Base-by-base conservation (phyloP, 1,139 yeast genomes). In the Debaryomyces udenii region DNA sequence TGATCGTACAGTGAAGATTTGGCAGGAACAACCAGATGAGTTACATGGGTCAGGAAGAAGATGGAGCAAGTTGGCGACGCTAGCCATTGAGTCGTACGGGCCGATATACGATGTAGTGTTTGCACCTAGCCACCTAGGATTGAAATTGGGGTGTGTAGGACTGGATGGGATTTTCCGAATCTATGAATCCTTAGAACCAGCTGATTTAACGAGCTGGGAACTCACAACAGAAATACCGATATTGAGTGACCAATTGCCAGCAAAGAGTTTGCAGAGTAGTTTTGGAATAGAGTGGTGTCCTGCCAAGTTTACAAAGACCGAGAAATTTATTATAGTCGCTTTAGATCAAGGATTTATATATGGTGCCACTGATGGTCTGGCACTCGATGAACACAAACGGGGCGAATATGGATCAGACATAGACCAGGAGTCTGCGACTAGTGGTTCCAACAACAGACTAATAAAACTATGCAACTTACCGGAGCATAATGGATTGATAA, bases 261-360 rank as follows among this genome's bases (percentile, higher is more conserved):
- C 93, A 1, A 80, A 85, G 35, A 88, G 87, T 52, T 67, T 89
- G 44, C 98, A 91, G 61, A 83, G 94, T 44, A 88, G 90, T 54
- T 93, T 91, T 59, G 81, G 90, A 24, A 66, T 93, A 28, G 83
- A 89, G 38, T 93, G 99, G 99, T 90, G 98, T 55, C 95, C 96
- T 0, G 83, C 96, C 1, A 81, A 88, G 56, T 87, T 87, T 49
- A 78, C 86, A 38, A 55, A 55, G 14, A 75, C 82, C 9, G 98
- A 91, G 60, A 88, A 83, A 60, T 69, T 93, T 32, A 88, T 85
- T 2, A 93, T 89, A 3, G 83, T 91, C 48, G 96, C 96, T 0
- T 70, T 90, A 50, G 96, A 91, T 54, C 94, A 86, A 56, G 96
- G 94, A 0, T 83, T 83, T 51, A 78, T 91, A 13, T 88, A 84